Conservation (phyloP, 202 grass and related monocot genomes). For the Saccharum hybrid region DNA sequence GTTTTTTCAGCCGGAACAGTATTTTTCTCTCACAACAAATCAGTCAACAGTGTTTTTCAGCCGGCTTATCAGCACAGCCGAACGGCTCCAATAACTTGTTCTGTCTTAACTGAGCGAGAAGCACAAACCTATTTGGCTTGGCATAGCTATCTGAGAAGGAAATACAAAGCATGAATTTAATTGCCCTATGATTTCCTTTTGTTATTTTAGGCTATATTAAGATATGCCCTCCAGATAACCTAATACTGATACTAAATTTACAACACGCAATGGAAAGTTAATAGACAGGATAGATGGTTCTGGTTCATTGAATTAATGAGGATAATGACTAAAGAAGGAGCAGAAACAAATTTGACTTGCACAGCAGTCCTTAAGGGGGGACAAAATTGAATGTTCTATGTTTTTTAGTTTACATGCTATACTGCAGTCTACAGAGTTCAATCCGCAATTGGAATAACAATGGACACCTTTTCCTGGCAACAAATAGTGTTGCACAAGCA, state of each 20-base stretch:
- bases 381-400: too few relatives aligned
- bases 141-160: constrained; percentile 19
- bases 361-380: too few relatives aligned
- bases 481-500: background rate
- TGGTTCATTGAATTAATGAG: background rate
- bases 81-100: too few relatives aligned
- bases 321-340: background rate
- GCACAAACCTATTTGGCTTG: constrained; percentile 32
- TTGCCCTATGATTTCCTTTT: background rate
- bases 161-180: background rate
- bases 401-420: too few relatives aligned
- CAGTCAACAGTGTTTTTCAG: too few relatives aligned
- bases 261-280: constrained; percentile 37
- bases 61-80: too few relatives aligned
- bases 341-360: too few relatives aligned
- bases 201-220: constrained; percentile 10
- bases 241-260: constrained; percentile 3
- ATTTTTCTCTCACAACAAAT: too few relatives aligned
- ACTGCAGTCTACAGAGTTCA: too few relatives aligned
- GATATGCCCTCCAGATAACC: background rate
- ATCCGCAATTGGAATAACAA: too few relatives aligned
- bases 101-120: background rate
- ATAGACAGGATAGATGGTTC: constrained; percentile 23
- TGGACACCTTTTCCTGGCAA: background rate
- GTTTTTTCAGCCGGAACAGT: too few relatives aligned